Conservation (phyloP, 2,329 filamentous ascomycete genomes). For the Apiospora malaysiana region DNA sequence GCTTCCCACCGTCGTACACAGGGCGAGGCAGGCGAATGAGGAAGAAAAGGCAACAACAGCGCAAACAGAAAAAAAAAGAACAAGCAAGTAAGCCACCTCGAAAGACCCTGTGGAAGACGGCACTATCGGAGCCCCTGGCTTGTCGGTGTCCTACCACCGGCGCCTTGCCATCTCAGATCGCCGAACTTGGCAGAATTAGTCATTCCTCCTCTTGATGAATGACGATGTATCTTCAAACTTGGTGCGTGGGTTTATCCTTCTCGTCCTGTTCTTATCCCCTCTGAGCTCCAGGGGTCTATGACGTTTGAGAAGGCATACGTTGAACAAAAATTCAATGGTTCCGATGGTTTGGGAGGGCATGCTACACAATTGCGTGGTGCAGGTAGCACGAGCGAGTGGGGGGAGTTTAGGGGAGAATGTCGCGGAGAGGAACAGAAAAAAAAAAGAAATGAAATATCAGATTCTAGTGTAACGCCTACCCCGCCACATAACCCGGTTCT, state of each 20-base stretch:
- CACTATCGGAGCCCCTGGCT: constrained; percentile 10
- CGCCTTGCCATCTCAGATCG: background rate
- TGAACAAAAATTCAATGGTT: background rate
- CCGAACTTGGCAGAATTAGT: background rate
- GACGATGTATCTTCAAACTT: too few relatives aligned
- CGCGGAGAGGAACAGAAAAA: background rate
- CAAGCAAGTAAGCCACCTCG: background rate
- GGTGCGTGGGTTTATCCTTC: too few relatives aligned
- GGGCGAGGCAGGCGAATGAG: background rate
- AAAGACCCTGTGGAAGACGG: background rate
- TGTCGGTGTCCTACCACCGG: background rate
- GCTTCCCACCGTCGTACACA: background rate
- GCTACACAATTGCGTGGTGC: background rate
- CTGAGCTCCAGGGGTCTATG: background rate
- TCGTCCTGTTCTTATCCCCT: too few relatives aligned
- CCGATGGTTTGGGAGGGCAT: background rate
- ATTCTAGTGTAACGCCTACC: constrained; percentile 9
- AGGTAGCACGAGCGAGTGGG: background rate
- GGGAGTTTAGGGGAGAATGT: background rate
- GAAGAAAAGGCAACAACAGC: background rate
- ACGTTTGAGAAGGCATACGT: background rate
- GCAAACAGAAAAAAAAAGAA: background rate
- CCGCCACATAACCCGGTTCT: background rate
- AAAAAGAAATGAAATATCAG: constrained; percentile 11
- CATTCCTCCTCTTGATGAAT: too few relatives aligned